phyloP scores from a whole-genome alignment of 441 rosid genomes.

The Biscutella laevigata region DNA sequence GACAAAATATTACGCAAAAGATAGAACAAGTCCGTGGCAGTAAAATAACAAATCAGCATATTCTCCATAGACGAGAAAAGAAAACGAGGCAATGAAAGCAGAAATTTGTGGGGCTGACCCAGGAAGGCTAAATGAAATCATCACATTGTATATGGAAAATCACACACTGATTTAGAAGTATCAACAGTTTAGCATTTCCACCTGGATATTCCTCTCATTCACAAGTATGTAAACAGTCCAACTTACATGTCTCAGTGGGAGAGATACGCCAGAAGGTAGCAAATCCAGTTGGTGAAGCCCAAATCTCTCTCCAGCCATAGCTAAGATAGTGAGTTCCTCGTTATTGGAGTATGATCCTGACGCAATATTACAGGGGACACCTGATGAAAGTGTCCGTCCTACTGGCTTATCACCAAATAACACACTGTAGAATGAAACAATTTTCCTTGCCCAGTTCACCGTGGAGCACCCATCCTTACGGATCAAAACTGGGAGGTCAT shows the following conservation, averaged over 20 bases:
- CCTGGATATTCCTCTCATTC: constrained; percentile 8
- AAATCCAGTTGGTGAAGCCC: constrained; percentile 83
- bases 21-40: neutral
- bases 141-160: neutral
- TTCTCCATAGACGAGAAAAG: no score
- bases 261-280: constrained; percentile 87
- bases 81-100: no score
- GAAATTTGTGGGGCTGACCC: neutral
- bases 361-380: constrained; percentile 71
- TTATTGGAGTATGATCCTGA: constrained; percentile 58
- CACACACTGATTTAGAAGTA: constrained; percentile 1
- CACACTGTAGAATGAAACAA: constrained; percentile 77
- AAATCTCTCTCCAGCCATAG: constrained; percentile 97
- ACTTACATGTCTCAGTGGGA: constrained; percentile 97
- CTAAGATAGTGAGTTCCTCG: constrained; percentile 84
- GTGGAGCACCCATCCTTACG: constrained; percentile 61
- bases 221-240: constrained; percentile 4
- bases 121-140: constrained; percentile 5
- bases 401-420: constrained; percentile 68
- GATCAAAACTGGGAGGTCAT: constrained; percentile 71
- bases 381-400: constrained; percentile 63
- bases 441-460: constrained; percentile 75
- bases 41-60: no score
- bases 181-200: constrained; percentile 11
- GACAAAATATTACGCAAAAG: constrained; percentile 17